These are phyloP conservation scores for Santalum album DNA, from an alignment of 164 flowering plant species.

Conservation along the genomic window DNA sequence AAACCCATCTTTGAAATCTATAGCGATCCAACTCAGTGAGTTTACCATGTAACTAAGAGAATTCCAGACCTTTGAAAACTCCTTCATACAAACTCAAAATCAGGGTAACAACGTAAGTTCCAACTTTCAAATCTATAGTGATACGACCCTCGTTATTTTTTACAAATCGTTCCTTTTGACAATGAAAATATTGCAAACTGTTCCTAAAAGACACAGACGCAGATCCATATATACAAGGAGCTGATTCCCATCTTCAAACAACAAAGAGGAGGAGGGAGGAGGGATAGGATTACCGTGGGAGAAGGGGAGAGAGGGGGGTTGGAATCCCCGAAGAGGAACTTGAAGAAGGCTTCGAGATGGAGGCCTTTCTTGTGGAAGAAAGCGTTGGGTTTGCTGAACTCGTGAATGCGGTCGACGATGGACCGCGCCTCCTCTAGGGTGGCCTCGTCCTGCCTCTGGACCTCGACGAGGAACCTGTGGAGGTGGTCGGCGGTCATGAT, in stretches of 20 bases:
- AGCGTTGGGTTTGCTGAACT: conserved; percentile 27
- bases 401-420: conserved; percentile 33
- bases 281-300: conserved; percentile 26
- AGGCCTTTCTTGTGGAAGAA: conserved; percentile 44
- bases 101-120: too few relatives aligned
- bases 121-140: too few relatives aligned
- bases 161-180: too few relatives aligned
- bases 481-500: conserved; percentile 54
- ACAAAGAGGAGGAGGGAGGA: not conserved
- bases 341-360: conserved; percentile 47
- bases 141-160: too few relatives aligned
- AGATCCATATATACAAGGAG: not conserved
- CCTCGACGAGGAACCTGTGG: conserved; percentile 54
- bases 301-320: conserved; percentile 37
- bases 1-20: too few relatives aligned
- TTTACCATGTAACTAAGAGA: too few relatives aligned
- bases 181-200: too few relatives aligned
- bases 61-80: too few relatives aligned
- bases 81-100: too few relatives aligned
- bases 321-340: conserved; percentile 41
- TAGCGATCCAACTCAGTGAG: too few relatives aligned
- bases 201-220: too few relatives aligned
- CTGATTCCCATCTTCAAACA: too few relatives aligned
- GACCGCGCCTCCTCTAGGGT: conserved; percentile 59
- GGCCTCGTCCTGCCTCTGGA: conserved; percentile 46